Conservation (phyloP, 495 filamentous ascomycete genomes). For the Aspergillus homomorphus region DNA sequence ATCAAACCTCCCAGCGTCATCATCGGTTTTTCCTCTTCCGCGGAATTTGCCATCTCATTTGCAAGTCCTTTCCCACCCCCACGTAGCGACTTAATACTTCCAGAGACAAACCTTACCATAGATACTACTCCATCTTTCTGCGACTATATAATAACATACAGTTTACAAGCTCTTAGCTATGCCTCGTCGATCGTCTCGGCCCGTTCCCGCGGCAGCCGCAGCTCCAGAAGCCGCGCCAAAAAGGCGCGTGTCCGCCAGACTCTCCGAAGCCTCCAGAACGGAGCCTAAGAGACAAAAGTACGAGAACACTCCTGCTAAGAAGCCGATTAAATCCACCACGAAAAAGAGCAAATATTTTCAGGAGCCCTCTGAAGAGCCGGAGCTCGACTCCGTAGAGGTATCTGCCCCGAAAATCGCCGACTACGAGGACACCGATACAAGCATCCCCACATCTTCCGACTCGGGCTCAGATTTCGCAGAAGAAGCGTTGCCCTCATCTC, state of each 20-base stretch:
- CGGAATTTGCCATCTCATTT: background rate
- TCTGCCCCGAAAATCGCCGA: conserved; percentile 25
- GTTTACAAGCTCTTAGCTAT: conserved; percentile 21
- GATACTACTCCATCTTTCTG: background rate
- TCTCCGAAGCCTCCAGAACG: conserved; percentile 32
- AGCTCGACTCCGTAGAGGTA: conserved; percentile 26
- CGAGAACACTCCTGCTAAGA: conserved; percentile 29
- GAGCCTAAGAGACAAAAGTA: conserved; percentile 45
- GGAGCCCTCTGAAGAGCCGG: conserved; percentile 31
- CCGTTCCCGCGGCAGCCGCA: conserved; percentile 35
- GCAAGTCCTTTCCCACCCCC: background rate
- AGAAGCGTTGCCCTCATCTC: conserved; percentile 11
- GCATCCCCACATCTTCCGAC: conserved; percentile 17
- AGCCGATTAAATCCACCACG: conserved; percentile 42
- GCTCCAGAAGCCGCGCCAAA: conserved; percentile 37
- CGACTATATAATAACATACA: background rate
- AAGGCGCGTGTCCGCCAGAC: conserved; percentile 36
- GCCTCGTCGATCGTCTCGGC: conserved; percentile 42
- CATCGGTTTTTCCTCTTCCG: background rate
- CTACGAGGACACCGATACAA: conserved; percentile 19
- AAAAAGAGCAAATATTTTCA: conserved; percentile 60
- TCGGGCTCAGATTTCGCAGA: conserved; percentile 20
- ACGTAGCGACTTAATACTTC: conserved; percentile 7
- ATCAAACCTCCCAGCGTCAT: background rate
- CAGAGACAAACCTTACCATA: background rate